These are phyloP conservation scores for Spergularia bocconei DNA, from an alignment of 148 eudicot species.

Conservation along the genomic window DNA sequence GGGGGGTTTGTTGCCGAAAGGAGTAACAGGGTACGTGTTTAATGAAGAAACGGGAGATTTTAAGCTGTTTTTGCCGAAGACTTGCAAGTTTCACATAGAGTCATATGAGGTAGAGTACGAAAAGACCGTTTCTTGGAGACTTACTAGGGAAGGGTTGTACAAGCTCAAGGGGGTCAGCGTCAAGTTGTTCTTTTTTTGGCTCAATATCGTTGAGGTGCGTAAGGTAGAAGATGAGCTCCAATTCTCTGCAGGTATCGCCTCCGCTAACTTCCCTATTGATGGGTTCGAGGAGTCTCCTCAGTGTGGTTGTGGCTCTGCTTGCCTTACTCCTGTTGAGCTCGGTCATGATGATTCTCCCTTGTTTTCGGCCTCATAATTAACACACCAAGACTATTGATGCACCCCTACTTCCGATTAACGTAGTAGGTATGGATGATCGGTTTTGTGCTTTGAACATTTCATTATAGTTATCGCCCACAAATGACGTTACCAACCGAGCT, in stretches of 20 bases:
- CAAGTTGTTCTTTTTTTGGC: slow-evolving; percentile 49
- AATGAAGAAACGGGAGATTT: slow-evolving; percentile 46
- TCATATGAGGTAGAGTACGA: slow-evolving; percentile 49
- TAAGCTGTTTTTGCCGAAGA: slow-evolving; percentile 26
- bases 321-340: slow-evolving; percentile 9
- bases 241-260: slow-evolving; percentile 56
- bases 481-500: no score
- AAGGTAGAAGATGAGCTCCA: slow-evolving; percentile 33
- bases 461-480: no score
- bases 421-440: no score
- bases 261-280: slow-evolving; percentile 42
- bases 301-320: slow-evolving; percentile 60
- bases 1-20: slow-evolving; percentile 50
- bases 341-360: background rate
- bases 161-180: slow-evolving; percentile 47
- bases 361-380: slow-evolving; percentile 9
- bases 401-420: no score
- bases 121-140: slow-evolving; percentile 33
- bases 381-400: no score
- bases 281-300: slow-evolving; percentile 44
- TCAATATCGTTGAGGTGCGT: slow-evolving; percentile 44
- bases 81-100: slow-evolving; percentile 42
- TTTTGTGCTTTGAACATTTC: no score
- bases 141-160: slow-evolving; percentile 24
- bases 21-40: slow-evolving; percentile 47